Evolutionary conservation across 2,329 filamentous ascomycete genomes (phyloP), one percentile per base, ranked within the genome.

Genomic region (Aureobasidium pullulans): DNA sequence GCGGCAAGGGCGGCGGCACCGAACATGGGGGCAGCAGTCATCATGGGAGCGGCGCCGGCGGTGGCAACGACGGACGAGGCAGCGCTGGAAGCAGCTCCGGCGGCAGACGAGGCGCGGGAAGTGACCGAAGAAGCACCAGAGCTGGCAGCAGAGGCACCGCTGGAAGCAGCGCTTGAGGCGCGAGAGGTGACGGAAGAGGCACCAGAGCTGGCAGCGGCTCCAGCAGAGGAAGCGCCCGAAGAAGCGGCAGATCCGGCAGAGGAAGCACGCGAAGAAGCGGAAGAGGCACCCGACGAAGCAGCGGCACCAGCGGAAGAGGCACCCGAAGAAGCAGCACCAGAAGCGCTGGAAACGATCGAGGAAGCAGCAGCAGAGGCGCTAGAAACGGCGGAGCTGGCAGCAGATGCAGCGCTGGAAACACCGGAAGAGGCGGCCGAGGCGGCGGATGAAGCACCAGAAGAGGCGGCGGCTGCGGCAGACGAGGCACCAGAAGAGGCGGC

Each of bases 1-100:
- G 79, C 80, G 15, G 77, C 79, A 3, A 73, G 57, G 39, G 66
- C 69, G 57, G 66, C 70, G 53, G 68, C 69, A 60, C 68, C 70
- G 57, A 71, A 62, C 60, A 73, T 61, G 46, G 71, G 69, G 8
- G 66, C 70, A 36, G 69, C 70, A 16, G 69, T 73, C 62, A 66
- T 61, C 32, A 72, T 62, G 34, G 70, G 65, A 32, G 64, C 23
- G 23, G 23, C 67, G 48, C 60, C 64, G 40, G 52, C 60, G 15
- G 62, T 61, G 47, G 63, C 42, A 16, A 36, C 56, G 37, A 60
- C 62, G 37, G 63, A 60, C 40, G 61, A 61, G 40, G 44, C 52
- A 23, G 40, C 60, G 40, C 48, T 56, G 48, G 53, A 53, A 13
- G 61, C 57, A 23, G 28, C 59, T 34, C 59, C 53, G 23, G 37